Evolutionary conservation across 768 basidiomycete species (phyloP), one percentile per base, ranked within the genome.

Genomic region (Coprinellus aureogranulatus): DNA sequence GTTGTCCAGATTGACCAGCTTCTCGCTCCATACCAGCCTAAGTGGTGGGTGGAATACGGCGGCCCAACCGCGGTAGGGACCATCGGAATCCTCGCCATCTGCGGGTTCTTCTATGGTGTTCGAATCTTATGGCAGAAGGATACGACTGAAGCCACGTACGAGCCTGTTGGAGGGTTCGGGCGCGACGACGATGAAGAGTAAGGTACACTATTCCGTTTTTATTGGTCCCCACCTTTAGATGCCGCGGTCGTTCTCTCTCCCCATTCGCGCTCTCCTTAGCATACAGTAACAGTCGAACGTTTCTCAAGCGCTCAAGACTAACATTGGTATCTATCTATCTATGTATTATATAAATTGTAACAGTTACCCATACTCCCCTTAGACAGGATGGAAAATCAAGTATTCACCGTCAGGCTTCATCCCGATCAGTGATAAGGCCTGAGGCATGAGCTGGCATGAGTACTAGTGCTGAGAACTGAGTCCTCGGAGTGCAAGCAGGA

Each of bases 1-100:
- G 92, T 98, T 39, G 81, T 98, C 58, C 82, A 88, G 71, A 89
- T 98, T 58, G 92, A 97, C 74, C 78, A 80, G 41, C 77, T 98
- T 12, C 75, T 99, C 54, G 66, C 86, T 23, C 97, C 97, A 31
- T 98, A 94, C 69, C 75, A 87, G 57, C 93, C 96, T 2, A 80
- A 87, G 3, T 92, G 91, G 92, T 94, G 88, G 85, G 75, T 83
- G 37, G 77, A 84, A 65, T 94, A 87, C 65, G 89, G 91, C 40
- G 78, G 80, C 3, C 90, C 92, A 0, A 63, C 81, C n/a, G 74
- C 80, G 27, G 84, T 89, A 3, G 84, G 83, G 2, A 73, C 74
- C 1, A 62, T 84, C 25, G 91, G 89, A 4, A 65, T 89, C 27
- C 41, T 82, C 27, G 59, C 83, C 10, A 90, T 93, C 59, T 80